Evolutionary conservation across 108 stramenopile genomes (phyloP).

Genomic region (Aurantiochytrium sp.): DNA sequence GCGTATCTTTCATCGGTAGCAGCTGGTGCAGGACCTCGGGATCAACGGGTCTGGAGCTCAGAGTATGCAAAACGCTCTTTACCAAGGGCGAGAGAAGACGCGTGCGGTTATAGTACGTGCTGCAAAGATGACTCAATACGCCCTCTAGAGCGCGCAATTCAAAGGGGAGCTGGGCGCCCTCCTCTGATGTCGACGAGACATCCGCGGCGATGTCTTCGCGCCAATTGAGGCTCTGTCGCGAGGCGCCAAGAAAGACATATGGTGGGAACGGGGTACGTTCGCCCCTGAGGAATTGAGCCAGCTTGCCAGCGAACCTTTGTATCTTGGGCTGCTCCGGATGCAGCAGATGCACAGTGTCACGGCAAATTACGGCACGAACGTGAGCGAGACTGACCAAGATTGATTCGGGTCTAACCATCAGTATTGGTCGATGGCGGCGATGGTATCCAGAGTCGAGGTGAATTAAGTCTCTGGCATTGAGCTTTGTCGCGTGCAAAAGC

Average conservation of each 20-base stretch:
- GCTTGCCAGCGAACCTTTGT: neutral
- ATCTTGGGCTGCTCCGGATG: neutral
- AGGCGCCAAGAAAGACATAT: neutral
- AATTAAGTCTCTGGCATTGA: neutral
- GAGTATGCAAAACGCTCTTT: neutral
- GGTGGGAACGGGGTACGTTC: neutral
- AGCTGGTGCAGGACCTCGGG: slow-evolving; percentile 11
- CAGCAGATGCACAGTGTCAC: neutral
- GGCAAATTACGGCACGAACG: neutral
- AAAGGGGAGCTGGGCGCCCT: neutral
- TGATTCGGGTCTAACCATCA: neutral
- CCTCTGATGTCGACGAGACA: neutral
- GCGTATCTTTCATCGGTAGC: slow-evolving; percentile 2
- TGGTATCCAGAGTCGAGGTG: slow-evolving; percentile 2
- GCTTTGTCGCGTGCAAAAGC: neutral
- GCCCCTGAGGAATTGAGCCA: neutral
- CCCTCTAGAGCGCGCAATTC: slow-evolving; percentile 1
- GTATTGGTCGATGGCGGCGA: neutral
- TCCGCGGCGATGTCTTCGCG: neutral
- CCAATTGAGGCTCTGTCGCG: neutral
- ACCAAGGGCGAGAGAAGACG: neutral
- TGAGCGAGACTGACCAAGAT: neutral
- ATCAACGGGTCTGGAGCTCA: slow-evolving; percentile 1
- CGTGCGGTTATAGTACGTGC: neutral
- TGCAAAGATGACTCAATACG: neutral